Conservation (phyloP, 108 stramenopile genomes). For the Thalassiosira profunda region DNA sequence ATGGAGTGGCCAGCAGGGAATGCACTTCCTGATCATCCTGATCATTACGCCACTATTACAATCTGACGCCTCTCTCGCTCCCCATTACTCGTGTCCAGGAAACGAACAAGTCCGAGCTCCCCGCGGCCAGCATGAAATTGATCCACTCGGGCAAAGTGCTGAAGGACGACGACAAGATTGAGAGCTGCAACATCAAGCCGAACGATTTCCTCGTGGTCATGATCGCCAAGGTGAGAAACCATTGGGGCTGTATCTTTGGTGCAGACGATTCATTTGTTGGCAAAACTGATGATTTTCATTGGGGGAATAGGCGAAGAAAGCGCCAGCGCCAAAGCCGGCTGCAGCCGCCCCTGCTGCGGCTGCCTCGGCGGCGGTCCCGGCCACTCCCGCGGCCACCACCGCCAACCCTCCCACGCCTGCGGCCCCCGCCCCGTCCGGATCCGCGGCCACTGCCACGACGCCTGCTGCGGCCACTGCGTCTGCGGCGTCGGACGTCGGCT, state of each 20-base stretch:
- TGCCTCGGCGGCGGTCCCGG: conserved; percentile 19
- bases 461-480: conserved; percentile 43
- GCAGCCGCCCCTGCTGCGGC: conserved; percentile 40
- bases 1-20: not conserved
- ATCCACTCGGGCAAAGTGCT: conserved; percentile 98
- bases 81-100: conserved; percentile 49
- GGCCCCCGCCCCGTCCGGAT: conserved; percentile 35
- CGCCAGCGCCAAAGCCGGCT: conserved; percentile 50
- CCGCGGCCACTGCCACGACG: conserved; percentile 34
- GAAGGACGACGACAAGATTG: conserved; percentile 91
- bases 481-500: conserved; percentile 31
- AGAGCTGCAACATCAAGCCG: conserved; percentile 80
- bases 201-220: conserved; percentile 97
- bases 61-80: not conserved
- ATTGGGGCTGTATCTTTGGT: not conserved
- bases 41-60: not conserved
- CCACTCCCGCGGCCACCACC: conserved; percentile 51
- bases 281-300: conserved; percentile 12
- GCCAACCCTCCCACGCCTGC: conserved; percentile 41
- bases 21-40: not conserved
- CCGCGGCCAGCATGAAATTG: conserved; percentile 87
- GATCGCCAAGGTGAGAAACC: conserved; percentile 81
- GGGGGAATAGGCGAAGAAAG: conserved; percentile 67
- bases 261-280: conserved; percentile 31
- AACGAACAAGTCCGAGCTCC: conserved; percentile 72